Conservation (phyloP, 257 asterid genomes). For the Leptodermis oblonga region DNA sequence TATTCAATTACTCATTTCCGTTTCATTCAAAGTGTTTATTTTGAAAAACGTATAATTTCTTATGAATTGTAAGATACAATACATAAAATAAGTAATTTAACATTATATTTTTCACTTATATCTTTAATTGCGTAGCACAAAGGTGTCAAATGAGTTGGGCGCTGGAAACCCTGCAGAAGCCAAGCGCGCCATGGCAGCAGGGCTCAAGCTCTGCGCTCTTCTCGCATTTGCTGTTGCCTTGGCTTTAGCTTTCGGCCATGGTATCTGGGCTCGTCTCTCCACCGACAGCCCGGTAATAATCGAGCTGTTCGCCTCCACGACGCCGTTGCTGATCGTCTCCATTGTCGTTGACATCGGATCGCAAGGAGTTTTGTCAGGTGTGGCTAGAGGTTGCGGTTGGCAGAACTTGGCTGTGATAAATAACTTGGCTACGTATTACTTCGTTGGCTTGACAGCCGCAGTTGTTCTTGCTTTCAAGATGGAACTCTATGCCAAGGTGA, state of each 20-base stretch:
- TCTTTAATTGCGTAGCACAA: conserved; percentile 69
- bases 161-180: conserved; percentile 60
- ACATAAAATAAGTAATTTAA: too few species aligned
- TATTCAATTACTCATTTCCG: too few species aligned
- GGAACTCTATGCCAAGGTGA: conserved; percentile 52
- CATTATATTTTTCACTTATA: too few species aligned
- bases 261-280: conserved; percentile 63
- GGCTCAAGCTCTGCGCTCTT: conserved; percentile 45
- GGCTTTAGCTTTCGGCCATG: conserved; percentile 52
- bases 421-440: conserved; percentile 53
- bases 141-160: conserved; percentile 87
- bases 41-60: too few species aligned
- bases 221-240: conserved; percentile 35
- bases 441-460: conserved; percentile 61
- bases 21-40: too few species aligned
- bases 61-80: too few species aligned
- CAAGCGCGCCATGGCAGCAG: conserved; percentile 54
- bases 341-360: conserved; percentile 43
- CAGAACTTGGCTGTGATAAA: conserved; percentile 55
- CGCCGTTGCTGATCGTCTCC: conserved; percentile 50
- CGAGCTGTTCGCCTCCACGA: conserved; percentile 46
- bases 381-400: conserved; percentile 77
- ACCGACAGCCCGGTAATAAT: conserved; percentile 51
- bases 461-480: conserved; percentile 51
- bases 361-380: conserved; percentile 82